Conservation (phyloP, 768 basidiomycete genomes). For the Boletellus emodensis region DNA sequence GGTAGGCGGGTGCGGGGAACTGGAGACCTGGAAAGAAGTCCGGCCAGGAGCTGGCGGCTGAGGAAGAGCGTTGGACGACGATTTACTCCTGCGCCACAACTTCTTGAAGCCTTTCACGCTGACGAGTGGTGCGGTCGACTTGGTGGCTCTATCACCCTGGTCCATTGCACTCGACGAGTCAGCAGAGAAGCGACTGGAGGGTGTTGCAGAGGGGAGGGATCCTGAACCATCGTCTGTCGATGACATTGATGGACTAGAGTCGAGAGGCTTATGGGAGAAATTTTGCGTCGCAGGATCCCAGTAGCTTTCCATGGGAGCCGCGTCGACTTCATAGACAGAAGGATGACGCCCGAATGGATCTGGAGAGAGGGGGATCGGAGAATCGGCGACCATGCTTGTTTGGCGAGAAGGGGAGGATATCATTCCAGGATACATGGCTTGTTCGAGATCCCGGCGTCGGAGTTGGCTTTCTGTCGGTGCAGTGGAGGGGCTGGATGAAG, state of each 20-base stretch:
- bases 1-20: conserved; percentile 32
- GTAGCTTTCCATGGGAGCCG: conserved; percentile 33
- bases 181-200: conserved; percentile 69
- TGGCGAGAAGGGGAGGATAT: conserved; percentile 27
- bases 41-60: conserved; percentile 36
- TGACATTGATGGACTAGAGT: conserved; percentile 24
- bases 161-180: conserved; percentile 52
- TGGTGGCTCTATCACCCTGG: conserved; percentile 30
- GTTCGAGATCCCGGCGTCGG: conserved; percentile 52
- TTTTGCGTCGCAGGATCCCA: conserved; percentile 40
- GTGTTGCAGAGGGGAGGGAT: conserved; percentile 20
- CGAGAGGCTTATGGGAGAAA: conserved; percentile 18
- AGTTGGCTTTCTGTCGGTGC: conserved; percentile 44
- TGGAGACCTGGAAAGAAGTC: conserved; percentile 30
- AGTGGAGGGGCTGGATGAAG: conserved; percentile 19
- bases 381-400: conserved; percentile 32
- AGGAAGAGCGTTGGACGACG: conserved; percentile 32
- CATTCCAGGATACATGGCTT: conserved; percentile 42
- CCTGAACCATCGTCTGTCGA: conserved; percentile 18
- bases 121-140: conserved; percentile 49
- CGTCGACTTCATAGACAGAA: conserved; percentile 40
- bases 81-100: conserved; percentile 73
- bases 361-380: conserved; percentile 77
- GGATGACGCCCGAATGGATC: conserved; percentile 78
- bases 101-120: conserved; percentile 71